phyloP scores from a whole-genome alignment of 768 basidiomycete species.

The Naganishia antarctica region DNA sequence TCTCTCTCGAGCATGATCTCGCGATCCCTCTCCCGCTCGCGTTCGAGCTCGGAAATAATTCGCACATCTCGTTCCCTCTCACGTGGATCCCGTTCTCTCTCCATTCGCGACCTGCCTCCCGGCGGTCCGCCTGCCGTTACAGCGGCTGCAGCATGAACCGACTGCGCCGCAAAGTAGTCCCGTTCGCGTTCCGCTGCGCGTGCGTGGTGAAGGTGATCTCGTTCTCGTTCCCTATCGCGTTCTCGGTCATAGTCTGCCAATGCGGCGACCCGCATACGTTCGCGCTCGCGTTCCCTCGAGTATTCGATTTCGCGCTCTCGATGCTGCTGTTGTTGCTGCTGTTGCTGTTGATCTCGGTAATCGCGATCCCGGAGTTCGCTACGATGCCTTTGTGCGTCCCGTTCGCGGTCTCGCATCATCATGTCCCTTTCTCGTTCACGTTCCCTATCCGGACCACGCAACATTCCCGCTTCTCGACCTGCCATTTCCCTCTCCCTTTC shows the following conservation, averaged over 20 bases:
- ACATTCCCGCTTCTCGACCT: too few relatives aligned
- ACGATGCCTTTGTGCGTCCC: too few relatives aligned
- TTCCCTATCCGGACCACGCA: too few relatives aligned
- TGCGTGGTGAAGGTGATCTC: not conserved
- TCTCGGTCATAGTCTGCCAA: not conserved
- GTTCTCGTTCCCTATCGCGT: not conserved
- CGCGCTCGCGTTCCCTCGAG: too few relatives aligned
- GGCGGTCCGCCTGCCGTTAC: too few relatives aligned
- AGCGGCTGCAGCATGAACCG: too few relatives aligned
- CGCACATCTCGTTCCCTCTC: not conserved
- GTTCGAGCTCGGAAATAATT: not conserved
- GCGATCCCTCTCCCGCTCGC: not conserved
- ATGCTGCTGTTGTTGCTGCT: not conserved
- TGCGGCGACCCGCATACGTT: too few relatives aligned
- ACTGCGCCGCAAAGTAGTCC: not conserved
- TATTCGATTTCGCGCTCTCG: too few relatives aligned
- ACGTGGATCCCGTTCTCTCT: too few relatives aligned
- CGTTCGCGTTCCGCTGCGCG: not conserved
- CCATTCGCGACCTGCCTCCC: too few relatives aligned
- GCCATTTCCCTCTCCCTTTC: not conserved
- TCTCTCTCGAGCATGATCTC: too few relatives aligned
- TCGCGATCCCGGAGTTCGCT: not conserved
- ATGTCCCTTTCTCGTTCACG: not conserved
- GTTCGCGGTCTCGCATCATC: not conserved
- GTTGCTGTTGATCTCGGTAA: not conserved